Evolutionary conservation across 306 rosid species (phyloP).

Genomic region (Sphenostylis stenocarpa): DNA sequence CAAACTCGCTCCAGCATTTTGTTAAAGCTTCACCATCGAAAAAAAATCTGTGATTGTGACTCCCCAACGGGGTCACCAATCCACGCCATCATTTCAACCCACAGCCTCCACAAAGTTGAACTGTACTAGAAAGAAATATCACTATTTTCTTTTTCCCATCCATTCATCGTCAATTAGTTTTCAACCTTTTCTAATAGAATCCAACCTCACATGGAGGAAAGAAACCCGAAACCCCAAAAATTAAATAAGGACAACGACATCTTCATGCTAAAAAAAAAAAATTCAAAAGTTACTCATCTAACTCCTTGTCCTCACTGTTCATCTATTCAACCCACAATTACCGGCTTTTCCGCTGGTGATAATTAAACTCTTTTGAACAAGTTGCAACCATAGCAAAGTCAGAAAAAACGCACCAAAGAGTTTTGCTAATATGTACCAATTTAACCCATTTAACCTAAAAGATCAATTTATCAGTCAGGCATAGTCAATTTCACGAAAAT

Average conservation of each 20-base stretch:
- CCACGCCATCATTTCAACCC: conserved; percentile 38
- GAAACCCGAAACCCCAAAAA: neutral
- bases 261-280: neutral
- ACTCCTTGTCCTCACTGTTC: neutral
- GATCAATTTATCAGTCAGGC: neutral
- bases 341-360: conserved; percentile 11
- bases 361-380: neutral
- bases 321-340: conserved; percentile 15
- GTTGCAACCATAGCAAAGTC: neutral
- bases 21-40: conserved; percentile 22
- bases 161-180: conserved; percentile 22
- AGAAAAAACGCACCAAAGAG: neutral
- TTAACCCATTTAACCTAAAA: neutral
- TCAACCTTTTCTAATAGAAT: neutral
- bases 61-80: neutral
- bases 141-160: conserved; percentile 5
- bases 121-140: conserved; percentile 26
- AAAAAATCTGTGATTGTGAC: conserved; percentile 41
- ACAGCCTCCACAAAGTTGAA: conserved; percentile 35
- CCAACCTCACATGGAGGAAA: conserved; percentile 32
- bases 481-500: neutral
- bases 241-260: conserved; percentile 36
- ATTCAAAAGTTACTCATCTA: conserved; percentile 17
- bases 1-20: conserved; percentile 21
- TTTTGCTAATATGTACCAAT: neutral